Evolutionary conservation across 805 yeast species (phyloP).

Genomic region (Candida anglica): DNA sequence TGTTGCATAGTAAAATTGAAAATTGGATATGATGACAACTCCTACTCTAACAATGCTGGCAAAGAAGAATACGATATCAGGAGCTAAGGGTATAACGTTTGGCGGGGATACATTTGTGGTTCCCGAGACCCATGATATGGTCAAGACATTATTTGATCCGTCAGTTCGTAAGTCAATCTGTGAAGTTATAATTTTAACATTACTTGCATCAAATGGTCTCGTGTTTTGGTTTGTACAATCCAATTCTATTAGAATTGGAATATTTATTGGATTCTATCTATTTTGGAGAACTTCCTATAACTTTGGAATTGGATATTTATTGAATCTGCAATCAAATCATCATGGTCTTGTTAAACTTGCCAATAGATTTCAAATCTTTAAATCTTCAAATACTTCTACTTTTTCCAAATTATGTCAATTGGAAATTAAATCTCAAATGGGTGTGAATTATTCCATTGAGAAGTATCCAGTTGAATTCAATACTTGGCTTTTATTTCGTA

Average conservation of each 20-base stretch:
- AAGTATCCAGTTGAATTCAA: constrained; percentile 67
- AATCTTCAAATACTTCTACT: constrained; percentile 21
- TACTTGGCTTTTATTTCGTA: constrained; percentile 78
- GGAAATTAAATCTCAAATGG: constrained; percentile 39
- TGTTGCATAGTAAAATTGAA: no score
- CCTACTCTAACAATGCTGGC: background rate
- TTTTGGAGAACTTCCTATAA: constrained; percentile 78
- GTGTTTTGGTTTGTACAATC: constrained; percentile 26
- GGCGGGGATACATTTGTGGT: constrained; percentile 42
- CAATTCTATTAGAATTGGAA: constrained; percentile 19
- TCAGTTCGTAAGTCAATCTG: constrained; percentile 61
- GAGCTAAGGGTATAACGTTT: constrained; percentile 42
- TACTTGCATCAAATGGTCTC: constrained; percentile 25
- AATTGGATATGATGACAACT: no score
- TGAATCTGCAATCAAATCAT: constrained; percentile 62
- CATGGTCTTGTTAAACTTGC: constrained; percentile 53
- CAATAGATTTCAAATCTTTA: constrained; percentile 23
- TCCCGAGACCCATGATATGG: constrained; percentile 80
- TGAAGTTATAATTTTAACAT: constrained; percentile 55
- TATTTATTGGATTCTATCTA: constrained; percentile 54
- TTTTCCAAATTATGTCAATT: constrained; percentile 23
- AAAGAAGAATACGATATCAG: constrained; percentile 17
- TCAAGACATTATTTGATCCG: constrained; percentile 76
- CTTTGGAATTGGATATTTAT: constrained; percentile 70
- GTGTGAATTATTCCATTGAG: constrained; percentile 22